Evolutionary conservation across 768 basidiomycete species (phyloP).

Genomic region (Amanita phalloides): DNA sequence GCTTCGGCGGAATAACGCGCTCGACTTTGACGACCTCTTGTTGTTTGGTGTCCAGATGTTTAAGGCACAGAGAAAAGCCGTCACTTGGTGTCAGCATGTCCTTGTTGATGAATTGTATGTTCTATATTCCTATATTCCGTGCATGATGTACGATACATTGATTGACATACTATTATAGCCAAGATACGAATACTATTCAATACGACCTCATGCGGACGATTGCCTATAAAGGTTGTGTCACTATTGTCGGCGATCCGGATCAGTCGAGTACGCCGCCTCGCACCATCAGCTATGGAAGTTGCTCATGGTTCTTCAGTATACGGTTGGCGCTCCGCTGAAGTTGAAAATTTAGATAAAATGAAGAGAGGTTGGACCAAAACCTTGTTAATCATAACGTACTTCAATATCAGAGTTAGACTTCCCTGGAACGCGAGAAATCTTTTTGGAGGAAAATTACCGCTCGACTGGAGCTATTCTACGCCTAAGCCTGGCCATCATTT

Average conservation of each 20-base stretch:
- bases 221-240: constrained; percentile 46
- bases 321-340: constrained; percentile 79
- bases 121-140: not conserved
- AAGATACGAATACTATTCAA: constrained; percentile 78
- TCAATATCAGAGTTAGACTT: constrained; percentile 40
- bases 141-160: not conserved
- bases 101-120: constrained; percentile 78
- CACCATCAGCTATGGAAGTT: not conserved
- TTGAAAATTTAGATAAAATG: constrained; percentile 70
- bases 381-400: not conserved
- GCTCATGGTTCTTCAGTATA: constrained; percentile 39
- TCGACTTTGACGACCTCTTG: constrained; percentile 86
- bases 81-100: constrained; percentile 55
- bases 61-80: constrained; percentile 31
- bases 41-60: constrained; percentile 65
- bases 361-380: constrained; percentile 30
- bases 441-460: constrained; percentile 81
- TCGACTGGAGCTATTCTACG: constrained; percentile 70
- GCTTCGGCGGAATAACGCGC: constrained; percentile 50
- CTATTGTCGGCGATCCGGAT: constrained; percentile 85
- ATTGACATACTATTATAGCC: constrained; percentile 21
- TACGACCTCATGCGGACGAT: constrained; percentile 71
- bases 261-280: constrained; percentile 51
- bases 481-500: constrained; percentile 67
- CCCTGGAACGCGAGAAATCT: constrained; percentile 48